Base-by-base conservation (phyloP, 257 asterid genomes). In the Capsicum rhomboideum region DNA sequence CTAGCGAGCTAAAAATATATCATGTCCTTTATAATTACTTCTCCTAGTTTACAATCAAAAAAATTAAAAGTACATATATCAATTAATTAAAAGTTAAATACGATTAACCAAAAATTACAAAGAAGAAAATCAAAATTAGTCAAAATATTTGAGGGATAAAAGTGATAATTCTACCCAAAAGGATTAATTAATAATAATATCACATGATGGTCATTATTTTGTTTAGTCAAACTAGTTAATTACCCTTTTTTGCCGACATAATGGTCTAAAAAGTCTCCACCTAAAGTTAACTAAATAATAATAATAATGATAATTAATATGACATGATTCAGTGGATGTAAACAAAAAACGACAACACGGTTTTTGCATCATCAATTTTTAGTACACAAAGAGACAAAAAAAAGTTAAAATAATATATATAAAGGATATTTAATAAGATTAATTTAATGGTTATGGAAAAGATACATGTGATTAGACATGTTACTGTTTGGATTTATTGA, bases 171-270 rank as follows among this genome's bases (percentile, higher is more conserved):
- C 4, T 34, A 34, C 4, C 4, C 37, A 44, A 46, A 46, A 8
- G 59, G 13, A 77, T 77, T 77, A 50, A 77, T 66, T 66, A 64
- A 75, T 49, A 50, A 26, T 50, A 20, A 74, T 46, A 28, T 77
- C 82, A 77, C 82, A 77, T 77, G 63, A 77, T 26, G 46, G 46
- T 77, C 63, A 77, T 77, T 50, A 49, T 77, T 50, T 8, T 50
- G 82, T 14, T 77, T 77, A 50, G 82, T 77, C 82, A 77, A 77
- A 50, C 82, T 77, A 77, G 21, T 50, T 77, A 50, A 77, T 26
- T 26, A 77, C 17, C 21, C 28, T 16, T 50, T 14, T 77, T 18
- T 50, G 46, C 82, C 82, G 82, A 77, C 82, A 77, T 16, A 77
- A 77, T 50, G n/a, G 63, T 77, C 61, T 75, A 61, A 49, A 49